Conservation (phyloP, 2,329 filamentous ascomycete genomes). For the Fusarium nisikadoi region DNA sequence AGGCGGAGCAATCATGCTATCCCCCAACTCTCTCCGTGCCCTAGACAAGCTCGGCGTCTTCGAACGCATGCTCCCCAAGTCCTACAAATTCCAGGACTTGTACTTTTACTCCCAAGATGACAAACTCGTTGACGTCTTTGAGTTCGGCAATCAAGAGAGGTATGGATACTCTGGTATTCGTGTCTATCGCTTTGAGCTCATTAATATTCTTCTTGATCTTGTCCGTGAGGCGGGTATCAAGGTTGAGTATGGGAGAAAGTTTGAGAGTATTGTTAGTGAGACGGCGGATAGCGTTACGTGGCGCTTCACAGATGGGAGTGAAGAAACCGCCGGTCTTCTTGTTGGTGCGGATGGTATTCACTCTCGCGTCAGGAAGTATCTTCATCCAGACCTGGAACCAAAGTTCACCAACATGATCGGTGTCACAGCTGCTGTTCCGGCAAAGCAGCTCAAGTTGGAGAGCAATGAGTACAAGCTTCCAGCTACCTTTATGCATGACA, state of each 20-base stretch:
- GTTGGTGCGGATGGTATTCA: constrained; percentile 71
- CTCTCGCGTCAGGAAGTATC: constrained; percentile 62
- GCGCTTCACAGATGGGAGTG: constrained; percentile 59
- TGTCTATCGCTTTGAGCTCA: constrained; percentile 63
- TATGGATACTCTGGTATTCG: constrained; percentile 66
- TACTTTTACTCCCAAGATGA: constrained; percentile 55
- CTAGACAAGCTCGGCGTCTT: constrained; percentile 63
- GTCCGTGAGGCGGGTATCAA: constrained; percentile 53
- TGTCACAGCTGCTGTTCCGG: constrained; percentile 51
- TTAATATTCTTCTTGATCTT: constrained; percentile 58
- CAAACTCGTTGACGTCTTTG: constrained; percentile 53
- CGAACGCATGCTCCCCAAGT: constrained; percentile 54
- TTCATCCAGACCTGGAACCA: constrained; percentile 60
- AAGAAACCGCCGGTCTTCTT: constrained; percentile 54
- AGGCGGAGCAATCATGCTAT: constrained; percentile 68
- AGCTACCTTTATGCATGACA: constrained; percentile 54
- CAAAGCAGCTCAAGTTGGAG: constrained; percentile 50
- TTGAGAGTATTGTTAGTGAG: constrained; percentile 56
- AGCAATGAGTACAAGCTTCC: constrained; percentile 53
- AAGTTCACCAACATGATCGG: constrained; percentile 61
- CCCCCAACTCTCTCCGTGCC: constrained; percentile 66
- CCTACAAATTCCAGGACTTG: constrained; percentile 63
- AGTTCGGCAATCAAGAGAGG: constrained; percentile 58
- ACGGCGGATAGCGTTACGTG: constrained; percentile 54
- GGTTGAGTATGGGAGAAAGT: constrained; percentile 60